Conservation (phyloP, 306 rosid genomes). For the Luffa aegyptiaca region DNA sequence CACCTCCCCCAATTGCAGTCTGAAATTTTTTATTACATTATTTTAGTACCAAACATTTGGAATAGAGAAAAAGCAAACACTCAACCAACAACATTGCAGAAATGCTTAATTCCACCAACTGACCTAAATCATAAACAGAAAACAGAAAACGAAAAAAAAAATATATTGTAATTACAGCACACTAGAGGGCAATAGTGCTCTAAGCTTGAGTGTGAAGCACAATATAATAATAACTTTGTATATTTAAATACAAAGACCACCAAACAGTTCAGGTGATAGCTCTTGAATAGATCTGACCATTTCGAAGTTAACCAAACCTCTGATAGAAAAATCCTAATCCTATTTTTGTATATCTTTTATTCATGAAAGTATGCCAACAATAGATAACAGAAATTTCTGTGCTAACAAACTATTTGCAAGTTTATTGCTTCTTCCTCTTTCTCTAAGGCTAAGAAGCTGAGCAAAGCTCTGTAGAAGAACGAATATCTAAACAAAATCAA, state of each 20-base stretch:
- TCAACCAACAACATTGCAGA: slow-evolving; percentile 1
- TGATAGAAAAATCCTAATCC: not conserved
- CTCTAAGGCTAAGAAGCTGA: not conserved
- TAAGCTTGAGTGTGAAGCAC: not conserved
- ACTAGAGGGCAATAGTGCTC: not conserved
- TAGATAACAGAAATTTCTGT: not conserved
- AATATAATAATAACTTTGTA: not conserved
- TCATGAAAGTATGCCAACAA: not conserved
- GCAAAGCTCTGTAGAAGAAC: not conserved
- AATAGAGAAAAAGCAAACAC: not conserved
- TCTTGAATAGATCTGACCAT: not conserved
- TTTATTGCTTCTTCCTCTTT: not conserved
- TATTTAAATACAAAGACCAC: not conserved
- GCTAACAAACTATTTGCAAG: not conserved
- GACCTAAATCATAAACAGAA: not conserved
- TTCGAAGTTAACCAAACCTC: not conserved
- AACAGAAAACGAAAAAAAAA: not conserved
- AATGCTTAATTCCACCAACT: not conserved
- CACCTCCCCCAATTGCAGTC: slow-evolving; percentile 89
- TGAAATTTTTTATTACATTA: slow-evolving; percentile 21
- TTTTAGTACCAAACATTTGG: not conserved
- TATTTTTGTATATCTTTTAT: too few species aligned
- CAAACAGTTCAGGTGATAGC: not conserved
- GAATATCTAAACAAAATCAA: not conserved
- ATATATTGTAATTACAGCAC: not conserved